Conservation (phyloP, 1,139 yeast species). For the Sugiyamaella xylanicola region DNA sequence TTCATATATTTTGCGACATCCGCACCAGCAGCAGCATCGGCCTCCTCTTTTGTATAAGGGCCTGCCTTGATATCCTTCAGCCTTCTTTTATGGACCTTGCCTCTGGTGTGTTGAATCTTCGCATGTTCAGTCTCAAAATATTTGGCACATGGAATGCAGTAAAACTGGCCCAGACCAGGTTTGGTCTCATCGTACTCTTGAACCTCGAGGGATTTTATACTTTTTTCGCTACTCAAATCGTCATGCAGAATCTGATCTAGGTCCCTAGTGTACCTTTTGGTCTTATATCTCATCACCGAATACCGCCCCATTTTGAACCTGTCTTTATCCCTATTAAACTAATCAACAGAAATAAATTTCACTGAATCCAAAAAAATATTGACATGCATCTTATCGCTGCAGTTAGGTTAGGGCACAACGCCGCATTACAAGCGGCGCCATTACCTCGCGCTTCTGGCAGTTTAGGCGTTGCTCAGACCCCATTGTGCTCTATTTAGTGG, state of each 20-base stretch:
- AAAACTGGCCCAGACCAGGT: conserved; percentile 93
- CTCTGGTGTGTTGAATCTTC: conserved; percentile 67
- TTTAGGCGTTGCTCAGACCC: not conserved
- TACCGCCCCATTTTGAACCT: conserved; percentile 73
- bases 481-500: not conserved
- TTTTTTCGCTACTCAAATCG: conserved; percentile 67
- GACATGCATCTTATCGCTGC: not conserved
- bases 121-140: conserved; percentile 82
- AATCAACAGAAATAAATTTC: too few relatives aligned
- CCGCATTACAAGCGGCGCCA: too few relatives aligned
- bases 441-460: not conserved
- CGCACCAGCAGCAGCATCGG: conserved; percentile 87
- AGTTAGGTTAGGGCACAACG: conserved; percentile 9
- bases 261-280: conserved; percentile 53
- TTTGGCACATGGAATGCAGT: conserved; percentile 92
- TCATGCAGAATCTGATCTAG: conserved; percentile 72
- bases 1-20: conserved; percentile 68
- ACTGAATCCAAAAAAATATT: not conserved
- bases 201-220: conserved; percentile 64
- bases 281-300: conserved; percentile 60
- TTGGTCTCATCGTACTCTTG: conserved; percentile 87
- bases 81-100: conserved; percentile 84
- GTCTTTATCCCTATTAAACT: not conserved
- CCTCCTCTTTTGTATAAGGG: conserved; percentile 85
- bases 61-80: conserved; percentile 71